These are phyloP conservation scores for Cicer yamashitae DNA, from an alignment of 306 rosid species.

Conservation along the genomic window DNA sequence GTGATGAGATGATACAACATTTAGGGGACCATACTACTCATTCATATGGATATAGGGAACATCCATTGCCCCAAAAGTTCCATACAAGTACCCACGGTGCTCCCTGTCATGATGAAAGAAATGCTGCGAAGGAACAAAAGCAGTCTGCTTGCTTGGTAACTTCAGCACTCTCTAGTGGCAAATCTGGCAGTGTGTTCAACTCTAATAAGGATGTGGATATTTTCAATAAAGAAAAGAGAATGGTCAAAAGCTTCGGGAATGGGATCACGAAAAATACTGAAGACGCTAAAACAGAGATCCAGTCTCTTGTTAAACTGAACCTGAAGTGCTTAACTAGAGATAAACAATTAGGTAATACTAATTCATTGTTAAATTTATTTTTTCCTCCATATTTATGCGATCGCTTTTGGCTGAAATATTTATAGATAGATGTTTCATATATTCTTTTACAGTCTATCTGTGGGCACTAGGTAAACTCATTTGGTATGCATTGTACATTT, in stretches of 20 bases:
- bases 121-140: conserved; percentile 38
- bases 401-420: conserved; percentile 15
- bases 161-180: conserved; percentile 36
- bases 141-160: conserved; percentile 39
- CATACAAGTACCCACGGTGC: conserved; percentile 20
- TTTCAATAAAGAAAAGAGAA: conserved; percentile 31
- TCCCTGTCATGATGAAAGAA: conserved; percentile 36
- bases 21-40: conserved; percentile 35
- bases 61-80: conserved; percentile 34
- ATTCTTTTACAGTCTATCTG: not conserved
- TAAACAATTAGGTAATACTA: conserved; percentile 61
- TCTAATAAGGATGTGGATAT: conserved; percentile 38
- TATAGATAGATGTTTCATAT: conserved; percentile 9
- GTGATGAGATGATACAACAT: conserved; percentile 45
- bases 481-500: not conserved
- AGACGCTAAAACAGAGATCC: conserved; percentile 69
- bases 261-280: conserved; percentile 41
- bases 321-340: conserved; percentile 65
- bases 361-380: not conserved
- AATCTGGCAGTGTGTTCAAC: conserved; percentile 34
- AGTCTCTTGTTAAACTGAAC: conserved; percentile 75
- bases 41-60: conserved; percentile 44
- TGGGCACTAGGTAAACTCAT: conserved; percentile 14
- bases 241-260: conserved; percentile 34
- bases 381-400: not conserved